phyloP scores from a whole-genome alignment of 2,329 filamentous ascomycete species.

The Leptodontidium sp. region DNA sequence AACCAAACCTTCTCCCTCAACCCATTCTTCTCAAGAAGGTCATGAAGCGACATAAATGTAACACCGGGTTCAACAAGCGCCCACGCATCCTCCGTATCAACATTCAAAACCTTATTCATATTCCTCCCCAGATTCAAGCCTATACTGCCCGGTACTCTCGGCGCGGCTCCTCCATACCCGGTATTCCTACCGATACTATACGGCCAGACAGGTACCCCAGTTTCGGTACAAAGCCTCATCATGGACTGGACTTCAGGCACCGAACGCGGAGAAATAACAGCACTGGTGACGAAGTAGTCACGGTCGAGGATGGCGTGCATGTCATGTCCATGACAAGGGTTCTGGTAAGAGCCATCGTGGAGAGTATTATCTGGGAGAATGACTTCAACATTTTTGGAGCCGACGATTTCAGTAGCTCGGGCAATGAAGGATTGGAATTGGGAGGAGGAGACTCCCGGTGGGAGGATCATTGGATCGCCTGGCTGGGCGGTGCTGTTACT shows the following conservation, averaged over 20 bases:
- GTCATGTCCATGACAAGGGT: conserved; percentile 45
- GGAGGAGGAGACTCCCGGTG: conserved; percentile 23
- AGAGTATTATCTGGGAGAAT: conserved; percentile 24
- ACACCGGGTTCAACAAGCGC: conserved; percentile 64
- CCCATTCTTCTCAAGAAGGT: conserved; percentile 55
- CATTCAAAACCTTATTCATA: conserved; percentile 61
- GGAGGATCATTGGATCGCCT: conserved; percentile 28
- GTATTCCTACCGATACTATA: conserved; percentile 16
- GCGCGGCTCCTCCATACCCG: conserved; percentile 63
- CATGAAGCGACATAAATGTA: conserved; percentile 59
- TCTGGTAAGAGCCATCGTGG: conserved; percentile 26
- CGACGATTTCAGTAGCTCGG: conserved; percentile 13
- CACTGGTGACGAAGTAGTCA: conserved; percentile 49
- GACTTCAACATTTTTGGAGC: conserved; percentile 24
- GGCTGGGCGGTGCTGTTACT: neutral
- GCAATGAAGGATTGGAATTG: conserved; percentile 26
- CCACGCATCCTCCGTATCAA: conserved; percentile 58
- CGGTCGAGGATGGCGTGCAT: conserved; percentile 52
- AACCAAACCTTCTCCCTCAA: conserved; percentile 53
- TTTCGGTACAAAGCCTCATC: conserved; percentile 24
- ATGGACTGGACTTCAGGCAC: conserved; percentile 51
- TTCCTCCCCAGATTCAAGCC: conserved; percentile 59
- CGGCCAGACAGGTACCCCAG: conserved; percentile 21
- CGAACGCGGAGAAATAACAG: conserved; percentile 34
- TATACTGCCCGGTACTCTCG: conserved; percentile 59